These are phyloP conservation scores for Tilletia caries DNA, from an alignment of 1,284 basidiomycete species.

Conservation along the genomic window DNA sequence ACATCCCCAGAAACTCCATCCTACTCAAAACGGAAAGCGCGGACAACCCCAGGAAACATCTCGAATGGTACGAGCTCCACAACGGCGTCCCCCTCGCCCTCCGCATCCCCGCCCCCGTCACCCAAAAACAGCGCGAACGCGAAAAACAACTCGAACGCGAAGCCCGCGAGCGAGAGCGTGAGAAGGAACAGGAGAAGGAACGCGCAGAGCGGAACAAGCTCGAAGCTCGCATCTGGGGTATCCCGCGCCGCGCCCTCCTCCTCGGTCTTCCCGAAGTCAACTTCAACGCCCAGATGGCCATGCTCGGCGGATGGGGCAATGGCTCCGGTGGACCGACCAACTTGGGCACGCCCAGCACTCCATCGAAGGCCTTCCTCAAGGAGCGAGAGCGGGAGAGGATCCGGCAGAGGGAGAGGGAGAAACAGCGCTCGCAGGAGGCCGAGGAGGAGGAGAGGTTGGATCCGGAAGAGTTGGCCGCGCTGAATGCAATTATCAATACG, in stretches of 20 bases:
- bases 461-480: constrained; percentile 47
- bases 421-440: constrained; percentile 14
- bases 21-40: neutral
- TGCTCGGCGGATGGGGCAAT: constrained; percentile 46
- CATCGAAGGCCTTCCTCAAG: constrained; percentile 16
- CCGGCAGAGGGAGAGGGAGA: constrained; percentile 14
- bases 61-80: constrained; percentile 12
- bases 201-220: constrained; percentile 24
- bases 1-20: constrained; percentile 8
- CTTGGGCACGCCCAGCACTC: constrained; percentile 18
- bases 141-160: constrained; percentile 16
- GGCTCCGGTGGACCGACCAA: constrained; percentile 33
- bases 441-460: constrained; percentile 36
- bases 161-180: constrained; percentile 24
- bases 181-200: constrained; percentile 23
- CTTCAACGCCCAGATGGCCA: constrained; percentile 46
- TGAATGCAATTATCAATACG: constrained; percentile 54
- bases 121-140: constrained; percentile 34
- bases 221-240: constrained; percentile 46
- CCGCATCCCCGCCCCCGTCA: constrained; percentile 32
- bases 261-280: constrained; percentile 43
- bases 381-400: constrained; percentile 14
- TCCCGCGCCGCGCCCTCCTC: constrained; percentile 45
- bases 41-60: neutral
- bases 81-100: constrained; percentile 26